Conservation (phyloP, 768 basidiomycete genomes). For the Mycena latifolia region DNA sequence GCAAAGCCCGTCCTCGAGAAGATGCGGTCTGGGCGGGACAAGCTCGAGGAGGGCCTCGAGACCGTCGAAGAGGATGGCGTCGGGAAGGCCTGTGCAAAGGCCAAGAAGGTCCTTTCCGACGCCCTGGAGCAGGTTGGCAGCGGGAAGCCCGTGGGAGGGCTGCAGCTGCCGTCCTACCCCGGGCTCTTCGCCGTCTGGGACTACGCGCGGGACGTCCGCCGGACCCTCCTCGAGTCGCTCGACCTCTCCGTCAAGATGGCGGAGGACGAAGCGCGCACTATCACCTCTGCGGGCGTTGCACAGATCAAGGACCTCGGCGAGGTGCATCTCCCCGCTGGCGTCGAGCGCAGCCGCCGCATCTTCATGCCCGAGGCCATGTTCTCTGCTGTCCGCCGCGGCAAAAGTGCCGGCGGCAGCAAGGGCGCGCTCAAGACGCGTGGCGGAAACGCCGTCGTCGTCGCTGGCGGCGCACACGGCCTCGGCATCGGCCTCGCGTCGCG, state of each 20-base stretch:
- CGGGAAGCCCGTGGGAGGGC: slow-evolving; percentile 77
- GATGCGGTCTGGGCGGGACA: slow-evolving; percentile 81
- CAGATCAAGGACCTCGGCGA: slow-evolving; percentile 80
- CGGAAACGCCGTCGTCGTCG: slow-evolving; percentile 67
- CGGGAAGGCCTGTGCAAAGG: slow-evolving; percentile 60
- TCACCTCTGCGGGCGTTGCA: slow-evolving; percentile 75
- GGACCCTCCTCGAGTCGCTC: slow-evolving; percentile 80
- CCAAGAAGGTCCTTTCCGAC: slow-evolving; percentile 68
- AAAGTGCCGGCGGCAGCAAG: slow-evolving; percentile 53
- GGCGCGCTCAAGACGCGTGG: slow-evolving; percentile 50
- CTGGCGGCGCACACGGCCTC: slow-evolving; percentile 84
- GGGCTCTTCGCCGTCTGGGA: slow-evolving; percentile 88
- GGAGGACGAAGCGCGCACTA: slow-evolving; percentile 84
- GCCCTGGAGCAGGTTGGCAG: slow-evolving; percentile 84
- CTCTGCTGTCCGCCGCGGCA: slow-evolving; percentile 62
- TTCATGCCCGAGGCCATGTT: slow-evolving; percentile 99
- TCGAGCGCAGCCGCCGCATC: slow-evolving; percentile 83
- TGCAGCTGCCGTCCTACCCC: slow-evolving; percentile 83
- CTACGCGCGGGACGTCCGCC: slow-evolving; percentile 85
- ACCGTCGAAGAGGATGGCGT: slow-evolving; percentile 81
- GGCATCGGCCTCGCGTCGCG: slow-evolving; percentile 87
- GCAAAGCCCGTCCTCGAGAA: slow-evolving; percentile 88
- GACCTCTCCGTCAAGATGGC: slow-evolving; percentile 84
- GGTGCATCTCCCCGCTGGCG: slow-evolving; percentile 81
- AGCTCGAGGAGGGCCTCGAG: slow-evolving; percentile 85